Conservation (phyloP, 2,329 filamentous ascomycete species). For the Fusarium longipes region DNA sequence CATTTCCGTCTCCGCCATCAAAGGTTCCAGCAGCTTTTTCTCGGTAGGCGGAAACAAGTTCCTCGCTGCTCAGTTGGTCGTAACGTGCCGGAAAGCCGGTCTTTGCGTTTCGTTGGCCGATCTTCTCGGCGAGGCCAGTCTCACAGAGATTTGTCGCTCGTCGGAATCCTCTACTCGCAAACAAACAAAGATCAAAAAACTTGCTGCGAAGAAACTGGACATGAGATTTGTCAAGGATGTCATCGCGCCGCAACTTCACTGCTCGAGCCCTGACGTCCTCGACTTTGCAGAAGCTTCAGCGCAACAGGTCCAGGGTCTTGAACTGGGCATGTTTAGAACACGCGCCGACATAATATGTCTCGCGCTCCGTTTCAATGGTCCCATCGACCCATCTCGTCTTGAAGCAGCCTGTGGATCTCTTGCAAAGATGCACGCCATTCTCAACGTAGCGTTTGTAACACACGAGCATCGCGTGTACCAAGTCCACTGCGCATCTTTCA, state of each 20-base stretch:
- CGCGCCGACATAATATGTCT: conserved; percentile 61
- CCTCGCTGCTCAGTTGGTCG: conserved; percentile 57
- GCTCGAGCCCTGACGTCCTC: conserved; percentile 56
- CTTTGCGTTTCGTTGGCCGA: conserved; percentile 57
- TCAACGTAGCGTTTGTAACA: conserved; percentile 65
- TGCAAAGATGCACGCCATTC: conserved; percentile 59
- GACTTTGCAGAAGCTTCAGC: conserved; percentile 62
- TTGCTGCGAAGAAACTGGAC: conserved; percentile 32
- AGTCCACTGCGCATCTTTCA: conserved; percentile 57
- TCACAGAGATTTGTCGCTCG: conserved; percentile 60
- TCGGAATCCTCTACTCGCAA: conserved; percentile 29
- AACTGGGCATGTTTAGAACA: conserved; percentile 58
- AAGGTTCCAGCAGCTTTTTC: conserved; percentile 58
- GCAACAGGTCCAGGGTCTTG: conserved; percentile 60
- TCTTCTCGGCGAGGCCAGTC: conserved; percentile 54
- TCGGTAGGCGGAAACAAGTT: conserved; percentile 60
- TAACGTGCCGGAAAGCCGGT: conserved; percentile 57
- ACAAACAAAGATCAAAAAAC: not conserved
- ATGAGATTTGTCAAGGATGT: conserved; percentile 55
- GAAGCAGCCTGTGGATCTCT: conserved; percentile 60
- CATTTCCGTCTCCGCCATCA: conserved; percentile 55
- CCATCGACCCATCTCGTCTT: conserved; percentile 56
- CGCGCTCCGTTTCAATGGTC: conserved; percentile 60
- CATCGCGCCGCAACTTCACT: conserved; percentile 57
- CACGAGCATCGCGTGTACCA: conserved; percentile 62